A percentile compares a stretch with the other conserved stretches of the same genome.
Evolutionary conservation across 2,329 filamentous ascomycete genomes (phyloP).

Genomic region (Talaromyces sp.): DNA sequence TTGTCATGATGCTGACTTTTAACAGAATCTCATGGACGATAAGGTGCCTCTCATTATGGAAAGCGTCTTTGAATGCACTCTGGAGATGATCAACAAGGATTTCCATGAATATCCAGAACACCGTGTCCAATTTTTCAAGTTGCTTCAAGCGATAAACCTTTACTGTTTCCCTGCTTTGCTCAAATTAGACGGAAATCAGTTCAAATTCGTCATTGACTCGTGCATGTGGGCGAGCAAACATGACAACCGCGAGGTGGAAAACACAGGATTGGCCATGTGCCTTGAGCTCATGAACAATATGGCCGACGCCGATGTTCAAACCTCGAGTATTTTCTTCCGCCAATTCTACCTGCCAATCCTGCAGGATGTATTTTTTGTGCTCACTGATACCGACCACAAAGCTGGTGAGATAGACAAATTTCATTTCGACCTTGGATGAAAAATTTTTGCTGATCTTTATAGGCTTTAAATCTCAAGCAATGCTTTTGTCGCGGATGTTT

Average conservation of each 20-base stretch:
- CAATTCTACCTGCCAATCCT: slow-evolving; percentile 94
- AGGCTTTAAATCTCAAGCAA: slow-evolving; percentile 94
- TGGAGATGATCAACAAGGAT: slow-evolving; percentile 99
- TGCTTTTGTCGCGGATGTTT: slow-evolving; percentile 91
- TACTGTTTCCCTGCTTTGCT: slow-evolving; percentile 94
- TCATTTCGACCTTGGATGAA: not conserved
- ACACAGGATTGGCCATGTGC: slow-evolving; percentile 95
- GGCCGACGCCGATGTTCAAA: slow-evolving; percentile 80
- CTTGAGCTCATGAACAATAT: slow-evolving; percentile 97
- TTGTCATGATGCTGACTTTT: slow-evolving; percentile 26
- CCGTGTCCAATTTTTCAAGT: slow-evolving; percentile 98
- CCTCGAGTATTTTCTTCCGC: slow-evolving; percentile 93
- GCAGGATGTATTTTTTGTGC: slow-evolving; percentile 96
- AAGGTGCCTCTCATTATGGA: slow-evolving; percentile 98
- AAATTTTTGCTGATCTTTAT: not conserved
- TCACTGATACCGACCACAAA: slow-evolving; percentile 97
- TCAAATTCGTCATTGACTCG: slow-evolving; percentile 99
- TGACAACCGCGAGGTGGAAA: slow-evolving; percentile 96
- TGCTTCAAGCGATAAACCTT: slow-evolving; percentile 90
- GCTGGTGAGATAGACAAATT: slow-evolving; percentile 54
- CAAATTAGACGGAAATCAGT: slow-evolving; percentile 90
- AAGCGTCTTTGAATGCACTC: slow-evolving; percentile 94
- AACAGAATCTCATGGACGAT: slow-evolving; percentile 88
- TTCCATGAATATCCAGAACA: slow-evolving; percentile 99
- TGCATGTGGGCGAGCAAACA: slow-evolving; percentile 99